Base-by-base conservation (phyloP, 1,284 basidiomycete species). In the Pholiota adiposa region DNA sequence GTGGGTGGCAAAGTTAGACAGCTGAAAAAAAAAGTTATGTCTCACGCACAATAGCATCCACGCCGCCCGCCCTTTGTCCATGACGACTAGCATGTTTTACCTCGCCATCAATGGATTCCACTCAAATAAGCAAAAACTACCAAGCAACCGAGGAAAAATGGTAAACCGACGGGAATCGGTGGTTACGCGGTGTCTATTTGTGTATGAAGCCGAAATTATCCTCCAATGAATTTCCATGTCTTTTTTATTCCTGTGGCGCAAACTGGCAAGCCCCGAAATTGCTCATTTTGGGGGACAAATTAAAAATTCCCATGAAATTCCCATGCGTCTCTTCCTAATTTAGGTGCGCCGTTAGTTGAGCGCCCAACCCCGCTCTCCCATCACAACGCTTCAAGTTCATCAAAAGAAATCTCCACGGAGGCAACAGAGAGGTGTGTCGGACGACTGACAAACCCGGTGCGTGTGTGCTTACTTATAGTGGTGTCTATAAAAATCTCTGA, bases 71-170 rank as follows among this genome's bases (percentile, higher is more conserved):
- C 43, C 29, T 11, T 31, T 6, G 40, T 21, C 40, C 40, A 43
- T 19, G 48, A 12, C 48, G 48, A 50, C 48, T 50, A 50, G 48
- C n/a, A 50, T 50, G 48, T 50, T 50, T 50, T 50, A 50, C 29
- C 48, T 33, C 18, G 18, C 33, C 48, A 50, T 50, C 25, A 50
- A 50, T 50, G 31, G 29, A 21, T 25, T 25, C 44, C 27, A 46
- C 44, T 46, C 44, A 27, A 46, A 16, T 46, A 46, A 46, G 44
- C 23, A 46, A 46, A 46, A 46, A 46, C 44, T 46, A 46, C 23
- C 19, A 50, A 33, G 33, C 48, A 50, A 18, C 27, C 6, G 31
- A 50, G 48, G 48, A 33, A 50, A 50, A 44, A 44, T 4, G 43
- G 12, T 5, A 46, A 46, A 27, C 44, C 23, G 23, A 46, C 23